A percentile compares a stretch with the other conserved stretches of the same genome.
Conservation (phyloP, 345 rosid genomes). For the Pugionium cornutum region DNA sequence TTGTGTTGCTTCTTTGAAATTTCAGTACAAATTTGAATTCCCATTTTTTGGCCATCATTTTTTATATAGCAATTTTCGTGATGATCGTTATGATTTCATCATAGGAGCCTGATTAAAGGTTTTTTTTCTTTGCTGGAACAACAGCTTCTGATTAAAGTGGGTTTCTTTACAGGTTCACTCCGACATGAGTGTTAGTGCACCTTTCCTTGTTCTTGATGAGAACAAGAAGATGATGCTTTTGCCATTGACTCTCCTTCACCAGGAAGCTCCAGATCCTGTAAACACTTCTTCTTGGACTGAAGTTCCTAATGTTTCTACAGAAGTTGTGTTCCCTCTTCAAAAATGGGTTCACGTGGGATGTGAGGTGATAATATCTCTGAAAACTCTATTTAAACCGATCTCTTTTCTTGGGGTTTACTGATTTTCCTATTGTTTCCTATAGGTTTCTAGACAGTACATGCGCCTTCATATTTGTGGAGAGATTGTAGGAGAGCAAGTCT, state of each 20-base stretch:
- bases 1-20: conserved; percentile 7
- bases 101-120: neutral
- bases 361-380: conserved; percentile 46
- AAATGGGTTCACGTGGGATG: conserved; percentile 81
- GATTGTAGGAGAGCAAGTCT: conserved; percentile 53
- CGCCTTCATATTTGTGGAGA: conserved; percentile 64
- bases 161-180: conserved; percentile 49
- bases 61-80: neutral
- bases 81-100: neutral
- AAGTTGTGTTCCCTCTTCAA: conserved; percentile 51
- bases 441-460: conserved; percentile 54
- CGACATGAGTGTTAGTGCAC: conserved; percentile 47
- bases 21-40: neutral
- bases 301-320: conserved; percentile 47
- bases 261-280: conserved; percentile 50
- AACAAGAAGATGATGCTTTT: conserved; percentile 60
- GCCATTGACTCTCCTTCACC: conserved; percentile 47
- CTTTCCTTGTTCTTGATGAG: conserved; percentile 66
- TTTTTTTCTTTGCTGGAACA: neutral
- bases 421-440: conserved; percentile 16
- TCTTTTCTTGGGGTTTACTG: conserved; percentile 1
- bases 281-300: conserved; percentile 45
- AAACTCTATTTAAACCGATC: neutral
- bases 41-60: neutral
- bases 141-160: conserved; percentile 8